Base-by-base conservation (phyloP, 331 rosid genomes). In the Prunus yedoensis region DNA sequence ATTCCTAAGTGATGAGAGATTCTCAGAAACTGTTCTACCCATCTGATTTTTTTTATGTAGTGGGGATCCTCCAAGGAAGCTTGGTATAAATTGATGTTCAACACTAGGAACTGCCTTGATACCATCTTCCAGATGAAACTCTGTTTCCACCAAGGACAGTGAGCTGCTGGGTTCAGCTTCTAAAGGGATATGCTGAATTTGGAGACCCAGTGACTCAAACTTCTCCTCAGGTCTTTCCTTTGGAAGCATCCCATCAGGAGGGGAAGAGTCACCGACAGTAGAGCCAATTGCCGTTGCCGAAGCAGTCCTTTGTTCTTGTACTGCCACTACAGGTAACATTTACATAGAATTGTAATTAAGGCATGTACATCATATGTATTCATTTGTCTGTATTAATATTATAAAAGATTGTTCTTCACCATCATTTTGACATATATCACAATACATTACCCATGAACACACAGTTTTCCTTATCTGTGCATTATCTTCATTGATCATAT, bases 41-140 rank as follows among this genome's bases (percentile, higher is more conserved):
- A 74, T 82, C 51, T 52, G 28, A 58, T 50, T 83, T 77, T 84
- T 84, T 58, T 78, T 87, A 84, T 88, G 96, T 54, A 90, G 77
- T 0, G 96, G 97, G 38, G 97, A 95, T 18, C 87, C 81, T 50
- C 88, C 81, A 0, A 30, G 25, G 86, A 85, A 89, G 82, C 97
- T 92, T 3, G 99, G 97, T 68, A 92, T 95, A 61, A 95, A 95
- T n/a, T n/a, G n/a, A n/a, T n/a, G n/a, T n/a, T n/a, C n/a, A n/a
- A 95, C n/a, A n/a, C n/a, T n/a, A n/a, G n/a, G 93, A 78, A 83
- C 91, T 51, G 67, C 84, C 83, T 85, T 88, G 81, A 76, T 60
- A 18, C 91, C 92, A 32, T 88, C 89, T 85, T 92, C 99, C 30
- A 92, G 81, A 68, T 86, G 88, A 80, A 95, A 90, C 58, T 89